A percentile compares a stretch with the other conserved stretches of the same genome.
These are phyloP conservation scores for Pleurotus ostreatus DNA, from an alignment of 768 basidiomycete genomes.

Conservation along the genomic window DNA sequence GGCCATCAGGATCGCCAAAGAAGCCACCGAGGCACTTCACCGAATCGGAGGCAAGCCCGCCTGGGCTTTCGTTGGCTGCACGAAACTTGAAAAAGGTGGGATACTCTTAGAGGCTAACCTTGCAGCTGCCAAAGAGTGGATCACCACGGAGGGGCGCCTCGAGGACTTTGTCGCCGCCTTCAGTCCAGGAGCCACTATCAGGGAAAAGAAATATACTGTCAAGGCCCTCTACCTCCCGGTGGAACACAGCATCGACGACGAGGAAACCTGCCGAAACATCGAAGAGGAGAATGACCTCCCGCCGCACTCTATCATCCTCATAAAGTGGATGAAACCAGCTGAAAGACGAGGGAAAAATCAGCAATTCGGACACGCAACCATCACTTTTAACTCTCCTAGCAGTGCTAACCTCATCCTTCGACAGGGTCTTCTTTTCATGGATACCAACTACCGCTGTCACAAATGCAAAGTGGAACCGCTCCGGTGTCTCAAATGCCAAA, in stretches of 20 bases:
- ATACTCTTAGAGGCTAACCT: neutral
- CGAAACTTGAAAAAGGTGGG: neutral
- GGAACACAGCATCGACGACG: neutral
- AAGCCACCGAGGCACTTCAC: neutral
- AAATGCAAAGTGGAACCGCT: neutral
- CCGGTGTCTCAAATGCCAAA: neutral
- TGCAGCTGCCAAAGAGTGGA: neutral
- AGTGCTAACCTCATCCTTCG: neutral
- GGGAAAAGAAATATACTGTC: neutral
- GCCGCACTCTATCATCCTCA: neutral
- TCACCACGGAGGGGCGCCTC: neutral
- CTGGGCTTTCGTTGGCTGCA: neutral
- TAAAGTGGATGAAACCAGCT: neutral
- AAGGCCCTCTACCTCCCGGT: neutral
- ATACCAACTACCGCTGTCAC: neutral
- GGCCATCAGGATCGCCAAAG: neutral
- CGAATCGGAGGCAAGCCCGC: neutral
- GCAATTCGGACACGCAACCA: neutral
- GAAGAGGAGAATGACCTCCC: neutral
- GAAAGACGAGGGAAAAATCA: neutral
- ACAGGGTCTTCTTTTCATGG: neutral
- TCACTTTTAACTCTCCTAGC: neutral
- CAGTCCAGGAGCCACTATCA: neutral
- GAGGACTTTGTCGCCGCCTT: neutral
- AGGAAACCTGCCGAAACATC: neutral